These are phyloP conservation scores for Umbellularia californica DNA, from an alignment of 164 flowering plant species.

Conservation along the genomic window DNA sequence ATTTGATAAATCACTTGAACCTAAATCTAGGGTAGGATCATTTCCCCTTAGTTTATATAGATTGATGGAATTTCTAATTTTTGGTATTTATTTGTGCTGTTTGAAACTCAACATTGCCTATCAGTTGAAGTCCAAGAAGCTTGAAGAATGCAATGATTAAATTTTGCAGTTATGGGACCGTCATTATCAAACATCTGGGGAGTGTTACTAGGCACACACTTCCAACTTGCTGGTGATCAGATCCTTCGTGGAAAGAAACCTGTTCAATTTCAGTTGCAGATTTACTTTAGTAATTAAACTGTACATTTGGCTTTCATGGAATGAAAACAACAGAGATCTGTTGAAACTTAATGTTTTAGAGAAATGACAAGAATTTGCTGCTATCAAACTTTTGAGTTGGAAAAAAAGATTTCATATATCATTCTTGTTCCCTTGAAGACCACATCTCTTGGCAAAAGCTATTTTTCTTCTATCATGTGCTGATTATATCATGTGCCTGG, in stretches of 20 bases:
- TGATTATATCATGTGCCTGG: not conserved
- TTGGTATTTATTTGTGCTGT: constrained; percentile 16
- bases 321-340: not conserved
- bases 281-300: not conserved
- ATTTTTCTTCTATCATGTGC: not conserved
- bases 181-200: constrained; percentile 12
- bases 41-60: not conserved
- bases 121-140: constrained; percentile 19
- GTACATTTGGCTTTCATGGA: not conserved
- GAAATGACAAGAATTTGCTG: not conserved
- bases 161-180: constrained; percentile 13
- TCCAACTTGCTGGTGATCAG: not conserved
- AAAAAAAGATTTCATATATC: not conserved
- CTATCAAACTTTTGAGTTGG: not conserved
- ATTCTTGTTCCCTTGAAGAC: not conserved
- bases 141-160: constrained; percentile 10
- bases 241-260: not conserved
- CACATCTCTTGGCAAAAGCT: not conserved
- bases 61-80: not conserved
- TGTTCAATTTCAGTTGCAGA: constrained; percentile 1
- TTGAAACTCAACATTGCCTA: constrained; percentile 14
- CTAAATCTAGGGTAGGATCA: not conserved
- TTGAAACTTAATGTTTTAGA: not conserved
- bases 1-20: not conserved
- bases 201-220: constrained; percentile 16